Evolutionary conservation across 805 yeast species (phyloP).

Genomic region (Kodamaea hsintzibuensis): DNA sequence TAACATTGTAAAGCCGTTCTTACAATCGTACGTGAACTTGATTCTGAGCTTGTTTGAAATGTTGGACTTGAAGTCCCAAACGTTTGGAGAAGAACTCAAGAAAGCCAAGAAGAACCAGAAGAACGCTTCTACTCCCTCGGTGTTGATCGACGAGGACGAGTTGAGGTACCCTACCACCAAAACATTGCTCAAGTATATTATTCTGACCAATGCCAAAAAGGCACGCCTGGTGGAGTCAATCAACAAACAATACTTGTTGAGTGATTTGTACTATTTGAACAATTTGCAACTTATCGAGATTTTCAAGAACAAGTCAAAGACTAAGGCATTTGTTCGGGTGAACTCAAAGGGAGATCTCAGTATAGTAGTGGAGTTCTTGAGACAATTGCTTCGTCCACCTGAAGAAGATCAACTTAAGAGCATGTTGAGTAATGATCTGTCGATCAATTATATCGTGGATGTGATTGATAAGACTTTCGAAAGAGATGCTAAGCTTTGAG

Average conservation of each 20-base stretch:
- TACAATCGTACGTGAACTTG: constrained; percentile 33
- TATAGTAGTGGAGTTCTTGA: constrained; percentile 24
- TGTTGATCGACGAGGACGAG: constrained; percentile 14
- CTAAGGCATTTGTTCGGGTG: constrained; percentile 40
- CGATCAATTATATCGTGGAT: constrained; percentile 34
- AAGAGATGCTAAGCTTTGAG: background rate
- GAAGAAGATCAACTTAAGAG: constrained; percentile 9
- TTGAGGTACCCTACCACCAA: constrained; percentile 33
- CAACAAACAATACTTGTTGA: constrained; percentile 44
- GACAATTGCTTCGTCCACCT: constrained; percentile 14
- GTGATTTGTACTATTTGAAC: constrained; percentile 39
- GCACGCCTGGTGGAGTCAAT: constrained; percentile 28
- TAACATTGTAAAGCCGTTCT: constrained; percentile 34
- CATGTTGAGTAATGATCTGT: constrained; percentile 17
- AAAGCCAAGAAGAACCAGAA: constrained; percentile 10
- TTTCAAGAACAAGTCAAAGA: constrained; percentile 42
- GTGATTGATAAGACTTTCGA: constrained; percentile 29
- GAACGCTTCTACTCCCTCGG: background rate
- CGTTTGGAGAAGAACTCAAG: constrained; percentile 17
- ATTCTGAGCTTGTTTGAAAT: constrained; percentile 16
- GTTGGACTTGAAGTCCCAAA: constrained; percentile 16
- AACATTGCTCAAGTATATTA: constrained; percentile 28
- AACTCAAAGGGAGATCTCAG: constrained; percentile 29
- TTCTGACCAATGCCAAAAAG: constrained; percentile 13
- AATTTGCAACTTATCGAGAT: constrained; percentile 36